Base-by-base conservation (phyloP, 805 yeast genomes). In the Deakozyma indianensis region DNA sequence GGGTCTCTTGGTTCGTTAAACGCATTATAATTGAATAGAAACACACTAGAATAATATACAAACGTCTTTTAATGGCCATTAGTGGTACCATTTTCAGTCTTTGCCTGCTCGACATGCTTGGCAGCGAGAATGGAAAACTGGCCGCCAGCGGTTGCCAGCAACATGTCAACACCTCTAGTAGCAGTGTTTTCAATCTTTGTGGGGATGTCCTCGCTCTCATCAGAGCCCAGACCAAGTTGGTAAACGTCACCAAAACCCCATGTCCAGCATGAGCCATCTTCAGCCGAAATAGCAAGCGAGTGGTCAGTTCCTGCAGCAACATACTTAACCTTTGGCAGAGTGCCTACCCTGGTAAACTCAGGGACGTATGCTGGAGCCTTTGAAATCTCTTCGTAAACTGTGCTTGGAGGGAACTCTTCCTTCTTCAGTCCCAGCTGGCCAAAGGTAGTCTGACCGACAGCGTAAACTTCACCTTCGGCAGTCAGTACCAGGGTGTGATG, bases 181-280 rank as follows among this genome's bases (percentile, higher is more conserved):
- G 99, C 99, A 3, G 97, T 92, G 62, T 94, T 92, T 53, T 79
- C 77, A 55, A 92, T 85, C 62, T 90, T 75, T 0, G 96, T 83
- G 41, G 98, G 99, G 20, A 68, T 68, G 45, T 78, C 94, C 45
- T 86, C 82, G 60, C 92, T 97, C 42, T 75, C 84, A 2, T 81
- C 95, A 29, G 83, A 82, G 4, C 98, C 98, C 48, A 87, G 78
- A 11, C 99, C 99, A 25, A 90, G 80, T 18, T 95, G 98, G 63
- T 86, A 92, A 1, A 96, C 88, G 53, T 90, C 97, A 41, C 94
- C 96, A 60, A 88, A 92, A 1, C 99, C 99, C 99, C 99, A 92
- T 1, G 96, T 76, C 66, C 78, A 92, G 1, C 78, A 83, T 44
- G 83, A 67, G 14, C 99, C 98, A 54, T 84, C 86, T 21, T 70